Conservation (phyloP, 257 asterid species). For the Scutellaria galericulata region DNA sequence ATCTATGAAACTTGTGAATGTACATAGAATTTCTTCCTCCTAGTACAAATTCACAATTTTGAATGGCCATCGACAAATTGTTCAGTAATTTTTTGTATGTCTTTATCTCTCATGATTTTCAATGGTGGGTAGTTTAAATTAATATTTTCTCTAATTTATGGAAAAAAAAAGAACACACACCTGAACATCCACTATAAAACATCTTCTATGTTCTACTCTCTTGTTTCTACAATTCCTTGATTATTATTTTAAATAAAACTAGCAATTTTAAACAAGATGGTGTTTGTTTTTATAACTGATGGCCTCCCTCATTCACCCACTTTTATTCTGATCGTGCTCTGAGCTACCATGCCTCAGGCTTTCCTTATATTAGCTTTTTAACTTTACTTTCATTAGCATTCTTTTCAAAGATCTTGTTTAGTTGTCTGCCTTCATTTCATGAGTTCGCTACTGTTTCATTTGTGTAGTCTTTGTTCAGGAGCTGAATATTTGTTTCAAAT, state of each 20-base stretch:
- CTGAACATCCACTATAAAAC: neutral
- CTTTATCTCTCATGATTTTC: neutral
- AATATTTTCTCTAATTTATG: no score
- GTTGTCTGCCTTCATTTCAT: constrained; percentile 37
- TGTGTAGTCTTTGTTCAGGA: constrained; percentile 83
- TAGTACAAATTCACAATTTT: neutral
- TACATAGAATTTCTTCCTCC: neutral
- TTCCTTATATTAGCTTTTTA: constrained; percentile 5
- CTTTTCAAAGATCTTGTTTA: neutral
- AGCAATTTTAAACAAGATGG: constrained; percentile 7
- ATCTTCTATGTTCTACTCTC: constrained; percentile 1
- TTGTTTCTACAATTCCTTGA: neutral
- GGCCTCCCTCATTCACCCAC: neutral
- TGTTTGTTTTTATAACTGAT: neutral
- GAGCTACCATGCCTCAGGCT: neutral
- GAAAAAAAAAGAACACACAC: no score
- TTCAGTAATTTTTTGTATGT: constrained; percentile 1
- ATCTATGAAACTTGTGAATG: neutral
- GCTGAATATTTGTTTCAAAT: constrained; percentile 84
- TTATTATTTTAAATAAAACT: constrained; percentile 4
- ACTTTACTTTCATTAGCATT: neutral
- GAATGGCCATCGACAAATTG: constrained; percentile 22
- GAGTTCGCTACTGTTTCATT: constrained; percentile 39
- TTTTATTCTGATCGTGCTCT: neutral
- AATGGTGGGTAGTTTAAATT: no score